phyloP scores from a whole-genome alignment of 768 basidiomycete species.

The Coprinopsis cinerea region DNA sequence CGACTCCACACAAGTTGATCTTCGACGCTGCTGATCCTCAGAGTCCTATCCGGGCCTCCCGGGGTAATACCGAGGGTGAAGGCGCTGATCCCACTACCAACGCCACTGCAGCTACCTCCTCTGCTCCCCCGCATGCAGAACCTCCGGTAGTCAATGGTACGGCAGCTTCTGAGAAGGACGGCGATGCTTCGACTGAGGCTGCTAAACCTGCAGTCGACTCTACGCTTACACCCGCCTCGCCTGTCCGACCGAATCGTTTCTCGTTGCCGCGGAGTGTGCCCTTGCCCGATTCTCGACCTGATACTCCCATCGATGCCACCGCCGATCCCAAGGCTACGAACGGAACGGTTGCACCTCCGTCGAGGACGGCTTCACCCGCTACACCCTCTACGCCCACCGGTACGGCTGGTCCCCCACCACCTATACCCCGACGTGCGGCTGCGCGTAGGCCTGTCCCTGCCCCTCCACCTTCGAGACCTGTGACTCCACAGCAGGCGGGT shows the following conservation, averaged over 20 bases:
- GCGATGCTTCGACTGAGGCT: no score
- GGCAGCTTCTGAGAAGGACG: no score
- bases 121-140: background rate
- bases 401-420: slow-evolving; percentile 40
- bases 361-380: slow-evolving; percentile 32
- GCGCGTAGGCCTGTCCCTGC: slow-evolving; percentile 34
- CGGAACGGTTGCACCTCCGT: slow-evolving; percentile 14
- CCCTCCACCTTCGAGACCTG: slow-evolving; percentile 21
- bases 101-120: background rate
- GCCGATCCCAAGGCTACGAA: slow-evolving; percentile 5
- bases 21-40: slow-evolving; percentile 6
- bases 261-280: slow-evolving; percentile 28
- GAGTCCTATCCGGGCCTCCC: slow-evolving; percentile 2
- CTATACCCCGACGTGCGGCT: slow-evolving; percentile 61
- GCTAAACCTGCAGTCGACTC: slow-evolving; percentile 11
- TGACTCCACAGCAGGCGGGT: slow-evolving; percentile 18
- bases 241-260: slow-evolving; percentile 14
- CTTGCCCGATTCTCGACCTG: slow-evolving; percentile 36
- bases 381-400: slow-evolving; percentile 16
- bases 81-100: background rate
- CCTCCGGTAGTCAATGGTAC: background rate
- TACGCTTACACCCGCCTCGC: slow-evolving; percentile 11
- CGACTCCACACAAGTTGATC: slow-evolving; percentile 3
- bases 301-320: background rate
- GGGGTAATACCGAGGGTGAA: no score